Evolutionary conservation across 2,329 filamentous ascomycete species (phyloP), one percentile per base, ranked within the genome.

Genomic region (Penicillium crustosum): DNA sequence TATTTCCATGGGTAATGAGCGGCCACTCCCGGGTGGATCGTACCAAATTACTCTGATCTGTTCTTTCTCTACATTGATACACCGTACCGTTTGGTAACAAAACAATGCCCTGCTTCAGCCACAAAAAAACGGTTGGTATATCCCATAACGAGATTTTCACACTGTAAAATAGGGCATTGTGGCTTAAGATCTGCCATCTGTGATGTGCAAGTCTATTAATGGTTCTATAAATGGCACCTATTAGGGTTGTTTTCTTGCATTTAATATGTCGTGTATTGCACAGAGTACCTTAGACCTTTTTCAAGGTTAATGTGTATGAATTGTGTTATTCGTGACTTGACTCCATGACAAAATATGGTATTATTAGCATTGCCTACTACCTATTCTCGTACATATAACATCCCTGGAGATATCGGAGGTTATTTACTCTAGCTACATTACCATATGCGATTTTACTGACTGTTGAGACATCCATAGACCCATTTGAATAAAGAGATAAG

Each of bases 11-110:
- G 55, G 43, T 53, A 43, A 57, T 44, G 21, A 53, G 39, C 60
- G 60, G 60, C 43, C 44, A 23, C 44, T 60, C 58, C 60, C 60
- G 60, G 35, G 59, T 61, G 59, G 60, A 60, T 25, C 33, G n/a
- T 38, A 42, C 31, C 31, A 41, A n/a, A 38, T 41, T 41, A 15
- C 35, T 19, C 17, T 41, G 36, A 49, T 25, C 23, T 42, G 50
- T 53, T 49, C 13, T 41, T 31, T 38, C 15, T 15, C 27, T 27
- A 19, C 39, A 7, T 8, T 15, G 13, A 44, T 45, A 29, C 13
- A 17, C 8, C 10, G 44, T 42, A 42, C 36, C 17, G 31, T 41
- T 27, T 35, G 48, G 49, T 57, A 53, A 36, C 4, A 12, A 15
- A 45, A 29, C 23, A 50, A 25, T 10, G 15, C n/a, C 51, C 51